Base-by-base conservation (phyloP, 805 yeast species). In the Ascoidea rubescens region DNA sequence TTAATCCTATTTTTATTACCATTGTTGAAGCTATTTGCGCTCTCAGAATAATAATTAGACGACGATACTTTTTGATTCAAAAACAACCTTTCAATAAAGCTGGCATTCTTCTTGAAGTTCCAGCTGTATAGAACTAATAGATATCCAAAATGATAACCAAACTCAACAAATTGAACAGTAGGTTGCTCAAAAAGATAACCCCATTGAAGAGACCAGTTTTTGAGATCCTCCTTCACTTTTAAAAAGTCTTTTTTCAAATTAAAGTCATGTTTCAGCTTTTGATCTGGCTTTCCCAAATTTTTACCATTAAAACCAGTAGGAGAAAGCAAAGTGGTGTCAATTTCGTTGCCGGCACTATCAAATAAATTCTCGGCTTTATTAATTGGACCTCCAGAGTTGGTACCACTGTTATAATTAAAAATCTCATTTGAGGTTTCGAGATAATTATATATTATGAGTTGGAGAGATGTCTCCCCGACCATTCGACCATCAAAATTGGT, bases 401-500 rank as follows among this genome's bases (percentile, higher is more conserved):
- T 33, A 7, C 6, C 6, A 33, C 42, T 33, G 6, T 6, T 7
- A 33, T 33, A 7, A 33, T 33, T 10, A 33, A 33, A 33, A n/a
- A n/a, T n/a, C n/a, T n/a, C n/a, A n/a, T n/a, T n/a, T 7, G 14
- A 45, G 28, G 58, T 53, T 16, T 74, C 77, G 7, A 74, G 60
- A 55, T 66, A 75, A 50, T 71, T 70, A 59, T 77, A 77, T 0
- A 77, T 68, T 16, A 75, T 70, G 5, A 71, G 59, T 47, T 74
- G 67, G 3, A 75, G 68, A 43, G 73, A 72, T 45, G 76, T 72
- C 59, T 79, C 84, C 47, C 80, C 73, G 5, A 78, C 77, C 71
- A 78, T 77, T 50, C 83, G 62, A 12, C 80, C 81, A 56, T 79
- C 84, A 57, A 79, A 79, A 55, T 77, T 77, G 17, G 82, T 78